These are phyloP conservation scores for Misopates orontium DNA, from an alignment of 257 asterid genomes.

Conservation along the genomic window DNA sequence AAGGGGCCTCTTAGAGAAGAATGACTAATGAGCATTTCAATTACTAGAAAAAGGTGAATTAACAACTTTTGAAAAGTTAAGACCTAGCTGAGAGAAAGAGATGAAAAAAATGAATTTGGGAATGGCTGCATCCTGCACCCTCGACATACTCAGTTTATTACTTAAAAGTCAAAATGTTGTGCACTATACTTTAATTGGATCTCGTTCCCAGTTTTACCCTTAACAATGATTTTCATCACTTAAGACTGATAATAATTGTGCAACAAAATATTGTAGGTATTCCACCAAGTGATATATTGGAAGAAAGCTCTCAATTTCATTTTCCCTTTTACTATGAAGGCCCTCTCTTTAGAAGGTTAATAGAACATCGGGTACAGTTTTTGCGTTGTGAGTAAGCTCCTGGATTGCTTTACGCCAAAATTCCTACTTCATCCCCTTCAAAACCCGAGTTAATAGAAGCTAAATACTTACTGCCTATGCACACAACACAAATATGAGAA, in stretches of 20 bases:
- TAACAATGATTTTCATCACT: not conserved
- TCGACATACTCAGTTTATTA: not conserved
- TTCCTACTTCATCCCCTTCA: not conserved
- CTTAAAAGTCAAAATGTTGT: not conserved
- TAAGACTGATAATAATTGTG: not conserved
- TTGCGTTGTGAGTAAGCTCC: not conserved
- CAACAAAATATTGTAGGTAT: not conserved
- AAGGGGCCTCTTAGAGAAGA: slow-evolving; percentile 14
- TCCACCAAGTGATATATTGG: not conserved
- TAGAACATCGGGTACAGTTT: not conserved
- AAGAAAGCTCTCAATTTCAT: not conserved
- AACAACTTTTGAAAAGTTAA: not conserved
- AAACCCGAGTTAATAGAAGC: not conserved
- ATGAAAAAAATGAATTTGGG: no score
- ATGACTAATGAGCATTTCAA: not conserved
- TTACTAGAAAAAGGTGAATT: not conserved
- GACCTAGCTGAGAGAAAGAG: not conserved
- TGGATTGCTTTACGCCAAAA: not conserved
- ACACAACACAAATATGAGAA: not conserved
- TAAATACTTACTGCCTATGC: not conserved
- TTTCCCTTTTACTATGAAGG: not conserved
- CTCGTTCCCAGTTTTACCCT: not conserved
- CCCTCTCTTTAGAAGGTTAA: not conserved
- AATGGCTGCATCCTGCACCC: not conserved
- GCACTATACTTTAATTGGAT: not conserved